Percentiles rank a stretch among this genome's conserved stretches.
These are phyloP conservation scores for Neofusicoccum sp. DNA, from an alignment of 2,329 filamentous ascomycete genomes.

Conservation along the genomic window DNA sequence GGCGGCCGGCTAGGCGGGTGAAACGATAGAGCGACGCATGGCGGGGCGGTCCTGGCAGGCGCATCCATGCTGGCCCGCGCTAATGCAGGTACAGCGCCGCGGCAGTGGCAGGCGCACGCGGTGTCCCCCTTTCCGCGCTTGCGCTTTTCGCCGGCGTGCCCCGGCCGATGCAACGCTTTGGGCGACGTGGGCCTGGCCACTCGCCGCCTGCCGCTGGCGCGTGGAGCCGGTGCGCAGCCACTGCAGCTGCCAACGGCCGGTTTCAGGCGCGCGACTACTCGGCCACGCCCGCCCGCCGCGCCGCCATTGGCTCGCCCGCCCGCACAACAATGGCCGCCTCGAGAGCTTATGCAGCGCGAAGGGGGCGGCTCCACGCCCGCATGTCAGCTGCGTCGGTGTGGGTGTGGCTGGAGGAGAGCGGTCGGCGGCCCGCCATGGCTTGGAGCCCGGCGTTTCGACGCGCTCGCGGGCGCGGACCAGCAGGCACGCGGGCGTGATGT, in stretches of 20 bases:
- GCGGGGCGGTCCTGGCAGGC: neutral
- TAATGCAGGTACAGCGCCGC: conserved; percentile 11
- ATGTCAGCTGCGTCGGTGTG: neutral
- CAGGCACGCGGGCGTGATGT: conserved; percentile 1
- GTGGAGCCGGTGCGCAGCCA: neutral
- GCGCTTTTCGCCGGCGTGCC: neutral
- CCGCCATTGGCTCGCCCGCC: neutral
- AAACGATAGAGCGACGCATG: conserved; percentile 11
- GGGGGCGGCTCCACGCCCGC: neutral
- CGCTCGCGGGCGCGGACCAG: neutral
- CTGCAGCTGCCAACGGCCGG: neutral
- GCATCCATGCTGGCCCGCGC: neutral
- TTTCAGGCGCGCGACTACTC: conserved; percentile 14
- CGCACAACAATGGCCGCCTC: neutral
- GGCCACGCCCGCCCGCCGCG: neutral
- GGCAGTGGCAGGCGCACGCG: neutral
- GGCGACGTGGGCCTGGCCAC: neutral
- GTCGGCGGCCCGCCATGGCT: neutral
- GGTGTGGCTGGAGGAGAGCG: neutral
- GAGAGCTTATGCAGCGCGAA: neutral
- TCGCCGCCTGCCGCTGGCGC: too few species aligned
- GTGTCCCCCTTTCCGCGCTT: neutral
- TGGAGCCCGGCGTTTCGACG: conserved; percentile 1
- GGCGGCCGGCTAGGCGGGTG: conserved; percentile 2
- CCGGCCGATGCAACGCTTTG: neutral